phyloP scores from a whole-genome alignment of 1,139 yeast species.

The Candida smagusa region DNA sequence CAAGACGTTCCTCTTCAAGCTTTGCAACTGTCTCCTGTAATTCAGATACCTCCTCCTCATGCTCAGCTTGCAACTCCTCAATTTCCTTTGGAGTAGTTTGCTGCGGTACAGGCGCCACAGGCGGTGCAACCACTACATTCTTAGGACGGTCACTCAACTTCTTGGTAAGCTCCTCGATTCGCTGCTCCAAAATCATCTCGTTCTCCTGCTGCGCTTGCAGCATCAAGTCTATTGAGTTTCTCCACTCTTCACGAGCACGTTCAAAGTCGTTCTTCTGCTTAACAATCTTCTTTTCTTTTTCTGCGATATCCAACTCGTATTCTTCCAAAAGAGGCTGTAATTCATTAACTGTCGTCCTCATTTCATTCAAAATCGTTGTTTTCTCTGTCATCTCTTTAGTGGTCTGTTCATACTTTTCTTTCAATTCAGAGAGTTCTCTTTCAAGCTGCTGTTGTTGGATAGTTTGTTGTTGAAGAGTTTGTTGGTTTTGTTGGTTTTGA shows the following conservation, averaged over 20 bases:
- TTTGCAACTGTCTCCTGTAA: conserved; percentile 11
- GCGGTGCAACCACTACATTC: background rate
- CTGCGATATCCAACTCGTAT: conserved; percentile 39
- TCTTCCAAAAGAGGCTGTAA: conserved; percentile 46
- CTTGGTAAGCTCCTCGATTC: conserved; percentile 17
- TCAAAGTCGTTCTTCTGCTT: conserved; percentile 48
- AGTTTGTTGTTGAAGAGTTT: conserved; percentile 2
- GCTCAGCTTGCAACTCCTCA: conserved; percentile 1
- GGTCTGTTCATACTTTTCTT: conserved; percentile 19
- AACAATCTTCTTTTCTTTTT: conserved; percentile 42
- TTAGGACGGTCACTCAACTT: conserved; percentile 3
- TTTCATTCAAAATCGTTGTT: conserved; percentile 34
- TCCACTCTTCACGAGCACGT: conserved; percentile 53
- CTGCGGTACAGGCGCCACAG: background rate
- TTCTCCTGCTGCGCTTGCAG: conserved; percentile 43
- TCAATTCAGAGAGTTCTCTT: conserved; percentile 13
- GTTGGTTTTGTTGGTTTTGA: background rate
- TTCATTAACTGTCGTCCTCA: conserved; percentile 42
- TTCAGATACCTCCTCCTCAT: conserved; percentile 11
- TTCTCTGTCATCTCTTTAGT: conserved; percentile 34
- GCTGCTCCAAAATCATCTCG: conserved; percentile 32
- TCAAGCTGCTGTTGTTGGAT: conserved; percentile 3
- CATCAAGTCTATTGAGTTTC: conserved; percentile 54
- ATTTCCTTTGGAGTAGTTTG: background rate
- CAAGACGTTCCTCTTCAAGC: conserved; percentile 11